phyloP scores from a whole-genome alignment of 2,329 filamentous ascomycete species.

The Aureobasidium melanogenum region DNA sequence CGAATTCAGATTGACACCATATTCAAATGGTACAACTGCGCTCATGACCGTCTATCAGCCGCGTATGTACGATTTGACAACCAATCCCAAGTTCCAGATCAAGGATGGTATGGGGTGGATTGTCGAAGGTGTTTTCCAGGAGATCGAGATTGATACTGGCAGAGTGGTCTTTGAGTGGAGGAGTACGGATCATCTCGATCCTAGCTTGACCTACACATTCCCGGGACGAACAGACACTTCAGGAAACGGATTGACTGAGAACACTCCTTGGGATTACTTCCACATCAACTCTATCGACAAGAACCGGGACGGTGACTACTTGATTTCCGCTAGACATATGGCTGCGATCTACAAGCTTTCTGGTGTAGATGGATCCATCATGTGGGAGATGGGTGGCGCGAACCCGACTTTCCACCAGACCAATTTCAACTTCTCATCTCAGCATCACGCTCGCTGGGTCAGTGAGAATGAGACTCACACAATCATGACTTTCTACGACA shows the following conservation, averaged over 20 bases:
- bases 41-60: conserved; percentile 32
- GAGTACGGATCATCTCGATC: conserved; percentile 47
- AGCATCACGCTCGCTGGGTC: conserved; percentile 45
- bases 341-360: conserved; percentile 41
- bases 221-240: conserved; percentile 34
- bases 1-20: conserved; percentile 40
- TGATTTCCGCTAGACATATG: conserved; percentile 40
- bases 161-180: conserved; percentile 52
- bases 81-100: conserved; percentile 27
- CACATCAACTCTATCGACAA: conserved; percentile 47
- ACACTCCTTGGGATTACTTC: conserved; percentile 46
- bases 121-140: conserved; percentile 45
- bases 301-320: conserved; percentile 39
- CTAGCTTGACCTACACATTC: conserved; percentile 39
- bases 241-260: conserved; percentile 38
- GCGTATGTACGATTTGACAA: conserved; percentile 38
- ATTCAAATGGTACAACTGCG: conserved; percentile 31
- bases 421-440: conserved; percentile 41
- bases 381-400: conserved; percentile 43
- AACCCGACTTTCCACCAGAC: conserved; percentile 39
- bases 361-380: conserved; percentile 36
- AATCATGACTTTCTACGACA: conserved; percentile 46
- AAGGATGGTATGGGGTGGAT: conserved; percentile 41
- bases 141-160: conserved; percentile 47
- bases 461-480: conserved; percentile 39